Conservation (phyloP, 371 early-diverging fungal genomes). For the Capniomyces stellatus region DNA sequence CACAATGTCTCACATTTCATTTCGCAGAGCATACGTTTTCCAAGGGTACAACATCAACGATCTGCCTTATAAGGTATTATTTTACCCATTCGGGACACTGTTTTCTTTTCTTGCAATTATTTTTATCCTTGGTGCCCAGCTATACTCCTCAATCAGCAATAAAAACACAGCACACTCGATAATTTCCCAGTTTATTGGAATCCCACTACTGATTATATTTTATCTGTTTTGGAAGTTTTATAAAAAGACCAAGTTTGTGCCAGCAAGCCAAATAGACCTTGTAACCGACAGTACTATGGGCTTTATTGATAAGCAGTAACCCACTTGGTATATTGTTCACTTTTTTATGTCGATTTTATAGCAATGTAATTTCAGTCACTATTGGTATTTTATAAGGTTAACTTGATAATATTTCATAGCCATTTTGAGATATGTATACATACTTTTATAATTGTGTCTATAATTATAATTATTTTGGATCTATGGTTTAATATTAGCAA, state of each 20-base stretch:
- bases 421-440: no score
- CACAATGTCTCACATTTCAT: conserved; percentile 51
- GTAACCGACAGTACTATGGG: background rate
- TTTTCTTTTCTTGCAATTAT: conserved; percentile 33
- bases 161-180: conserved; percentile 6
- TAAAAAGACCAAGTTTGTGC: conserved; percentile 8
- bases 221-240: conserved; percentile 6
- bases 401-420: no score
- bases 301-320: no score
- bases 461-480: no score
- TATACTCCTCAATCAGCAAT: conserved; percentile 10
- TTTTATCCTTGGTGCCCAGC: conserved; percentile 41
- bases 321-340: no score
- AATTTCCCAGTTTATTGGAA: conserved; percentile 5
- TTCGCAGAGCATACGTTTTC: conserved; percentile 48
- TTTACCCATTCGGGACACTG: conserved; percentile 56
- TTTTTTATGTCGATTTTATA: no score
- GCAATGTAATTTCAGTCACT: no score
- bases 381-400: no score
- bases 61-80: conserved; percentile 48
- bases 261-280: conserved; percentile 6
- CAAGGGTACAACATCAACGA: conserved; percentile 45
- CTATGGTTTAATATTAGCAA: no score
- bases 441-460: no score
- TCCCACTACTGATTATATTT: conserved; percentile 17